A percentile compares a stretch with the other conserved stretches of the same genome.
Conservation (phyloP, 2,329 filamentous ascomycete species). For the Aureobasidium sp. region DNA sequence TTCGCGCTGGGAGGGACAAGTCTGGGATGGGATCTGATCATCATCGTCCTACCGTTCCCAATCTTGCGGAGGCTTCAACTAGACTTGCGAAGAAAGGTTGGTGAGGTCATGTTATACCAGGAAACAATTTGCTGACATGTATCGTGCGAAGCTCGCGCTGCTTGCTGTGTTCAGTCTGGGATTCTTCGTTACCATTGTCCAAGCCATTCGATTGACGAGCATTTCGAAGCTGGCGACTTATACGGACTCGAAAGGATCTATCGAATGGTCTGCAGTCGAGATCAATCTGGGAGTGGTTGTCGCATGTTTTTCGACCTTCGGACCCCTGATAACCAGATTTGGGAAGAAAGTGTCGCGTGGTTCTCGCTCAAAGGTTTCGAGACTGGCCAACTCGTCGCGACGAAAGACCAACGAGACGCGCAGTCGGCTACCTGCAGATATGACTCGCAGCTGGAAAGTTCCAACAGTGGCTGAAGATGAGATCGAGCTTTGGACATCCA, state of each 20-base stretch:
- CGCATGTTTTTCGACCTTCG: neutral
- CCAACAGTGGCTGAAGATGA: neutral
- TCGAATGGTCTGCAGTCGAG: slow-evolving; percentile 1
- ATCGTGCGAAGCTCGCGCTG: neutral
- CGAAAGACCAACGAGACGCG: neutral
- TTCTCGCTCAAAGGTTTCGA: neutral
- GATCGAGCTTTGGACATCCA: slow-evolving; percentile 7
- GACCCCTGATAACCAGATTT: neutral
- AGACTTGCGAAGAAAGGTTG: slow-evolving; percentile 1
- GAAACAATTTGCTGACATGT: neutral
- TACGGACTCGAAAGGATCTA: neutral
- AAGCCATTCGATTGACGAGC: neutral
- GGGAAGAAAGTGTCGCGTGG: neutral
- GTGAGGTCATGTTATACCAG: neutral
- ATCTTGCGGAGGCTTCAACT: neutral
- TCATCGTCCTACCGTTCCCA: neutral
- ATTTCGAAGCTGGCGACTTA: neutral
- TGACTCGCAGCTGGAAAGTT: neutral
- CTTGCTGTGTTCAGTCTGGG: neutral
- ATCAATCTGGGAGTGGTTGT: neutral
- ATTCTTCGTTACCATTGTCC: slow-evolving; percentile 3
- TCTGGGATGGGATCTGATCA: slow-evolving; percentile 1
- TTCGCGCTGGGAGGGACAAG: neutral
- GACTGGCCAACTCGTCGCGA: neutral
- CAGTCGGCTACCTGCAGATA: neutral